Conservation (phyloP, 192 early-diverging fungal genomes). For the Oehlia diaphana region DNA sequence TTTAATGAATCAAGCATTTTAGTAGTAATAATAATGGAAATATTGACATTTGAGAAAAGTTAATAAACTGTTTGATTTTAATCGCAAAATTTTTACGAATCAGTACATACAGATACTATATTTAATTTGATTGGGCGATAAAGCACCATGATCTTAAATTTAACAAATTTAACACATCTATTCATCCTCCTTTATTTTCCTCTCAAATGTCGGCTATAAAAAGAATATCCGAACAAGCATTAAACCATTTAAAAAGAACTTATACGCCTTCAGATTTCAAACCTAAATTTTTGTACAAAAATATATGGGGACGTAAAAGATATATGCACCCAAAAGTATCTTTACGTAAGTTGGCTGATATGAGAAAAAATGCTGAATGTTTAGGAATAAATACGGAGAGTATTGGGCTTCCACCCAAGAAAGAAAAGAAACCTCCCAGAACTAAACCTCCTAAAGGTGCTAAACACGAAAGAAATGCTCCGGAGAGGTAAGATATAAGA, state of each 20-base stretch:
- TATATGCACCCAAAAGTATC: slow-evolving; percentile 56
- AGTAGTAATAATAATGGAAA: too few relatives aligned
- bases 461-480: slow-evolving; percentile 42
- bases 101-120: too few relatives aligned
- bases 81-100: too few relatives aligned
- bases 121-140: too few relatives aligned
- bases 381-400: slow-evolving; percentile 47
- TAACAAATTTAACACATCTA: too few relatives aligned
- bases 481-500: slow-evolving; percentile 32
- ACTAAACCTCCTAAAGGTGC: slow-evolving; percentile 42
- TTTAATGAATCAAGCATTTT: too few relatives aligned
- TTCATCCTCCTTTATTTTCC: not conserved
- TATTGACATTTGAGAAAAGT: too few relatives aligned
- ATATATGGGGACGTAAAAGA: not conserved
- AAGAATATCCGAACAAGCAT: slow-evolving; percentile 9
- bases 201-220: not conserved
- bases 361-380: slow-evolving; percentile 62
- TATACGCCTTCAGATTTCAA: slow-evolving; percentile 36
- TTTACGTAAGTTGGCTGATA: slow-evolving; percentile 55
- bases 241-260: slow-evolving; percentile 15
- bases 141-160: not conserved
- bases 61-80: too few relatives aligned
- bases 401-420: slow-evolving; percentile 48
- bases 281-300: slow-evolving; percentile 41
- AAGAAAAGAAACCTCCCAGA: slow-evolving; percentile 39